Conservation (phyloP, 768 basidiomycete species). For the Sarcomyxa edulis region DNA sequence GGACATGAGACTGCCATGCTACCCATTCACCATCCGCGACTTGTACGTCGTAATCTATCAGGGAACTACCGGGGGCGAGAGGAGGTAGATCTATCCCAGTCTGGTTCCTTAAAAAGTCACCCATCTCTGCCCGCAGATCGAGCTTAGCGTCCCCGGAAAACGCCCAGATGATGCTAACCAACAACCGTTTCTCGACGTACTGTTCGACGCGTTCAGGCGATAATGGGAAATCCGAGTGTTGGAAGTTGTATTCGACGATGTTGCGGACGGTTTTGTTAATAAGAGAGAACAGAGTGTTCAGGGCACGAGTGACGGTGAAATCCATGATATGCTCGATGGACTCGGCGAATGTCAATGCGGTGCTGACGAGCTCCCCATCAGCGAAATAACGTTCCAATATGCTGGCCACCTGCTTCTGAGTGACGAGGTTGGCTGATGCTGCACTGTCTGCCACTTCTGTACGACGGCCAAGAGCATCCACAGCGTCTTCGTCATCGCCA, state of each 20-base stretch:
- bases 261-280: constrained; percentile 95
- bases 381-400: constrained; percentile 82
- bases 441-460: constrained; percentile 46
- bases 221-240: constrained; percentile 94
- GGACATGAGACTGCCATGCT: constrained; percentile 88
- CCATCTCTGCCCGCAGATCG: constrained; percentile 83
- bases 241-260: constrained; percentile 89
- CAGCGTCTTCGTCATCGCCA: constrained; percentile 80
- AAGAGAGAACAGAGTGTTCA: constrained; percentile 95
- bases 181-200: constrained; percentile 84
- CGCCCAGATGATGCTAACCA: constrained; percentile 95
- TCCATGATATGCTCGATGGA: constrained; percentile 99
- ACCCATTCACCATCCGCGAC: constrained; percentile 83
- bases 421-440: constrained; percentile 57
- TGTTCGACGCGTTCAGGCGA: constrained; percentile 79
- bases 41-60: constrained; percentile 95
- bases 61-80: constrained; percentile 66
- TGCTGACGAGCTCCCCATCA: constrained; percentile 74
- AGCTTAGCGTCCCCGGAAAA: constrained; percentile 96
- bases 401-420: constrained; percentile 69
- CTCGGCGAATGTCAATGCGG: constrained; percentile 74
- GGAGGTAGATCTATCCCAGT: constrained; percentile 89
- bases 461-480: constrained; percentile 60
- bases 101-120: constrained; percentile 77
- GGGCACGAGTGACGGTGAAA: constrained; percentile 85